Evolutionary conservation across 768 basidiomycete genomes (phyloP).

Genomic region (Stropharia rugosoannulata): DNA sequence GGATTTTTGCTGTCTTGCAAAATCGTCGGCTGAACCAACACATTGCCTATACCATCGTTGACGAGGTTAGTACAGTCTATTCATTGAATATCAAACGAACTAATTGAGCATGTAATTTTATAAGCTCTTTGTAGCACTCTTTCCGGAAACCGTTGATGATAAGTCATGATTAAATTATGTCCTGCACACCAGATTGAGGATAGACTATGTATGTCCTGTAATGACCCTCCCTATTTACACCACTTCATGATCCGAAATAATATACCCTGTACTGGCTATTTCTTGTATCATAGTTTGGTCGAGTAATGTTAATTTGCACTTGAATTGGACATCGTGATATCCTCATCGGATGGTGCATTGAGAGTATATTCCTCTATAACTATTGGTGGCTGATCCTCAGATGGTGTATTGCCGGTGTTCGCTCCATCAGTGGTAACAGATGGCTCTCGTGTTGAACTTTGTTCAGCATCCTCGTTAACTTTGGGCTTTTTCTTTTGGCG

Average conservation of each 20-base stretch:
- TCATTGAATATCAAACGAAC: not conserved
- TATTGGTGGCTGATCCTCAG: not conserved
- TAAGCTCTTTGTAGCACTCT: slow-evolving; percentile 30
- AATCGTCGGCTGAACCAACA: slow-evolving; percentile 95
- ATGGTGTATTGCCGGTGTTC: not conserved
- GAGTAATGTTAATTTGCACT: slow-evolving; percentile 9
- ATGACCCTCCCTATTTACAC: not conserved
- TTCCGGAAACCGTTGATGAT: slow-evolving; percentile 24
- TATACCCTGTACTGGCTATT: slow-evolving; percentile 7
- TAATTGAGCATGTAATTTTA: not conserved
- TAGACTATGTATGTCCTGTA: not conserved
- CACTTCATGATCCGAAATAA: slow-evolving; percentile 6
- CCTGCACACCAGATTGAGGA: not conserved
- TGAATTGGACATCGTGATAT: slow-evolving; percentile 8
- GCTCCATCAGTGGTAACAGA: not conserved
- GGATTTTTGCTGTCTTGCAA: slow-evolving; percentile 92
- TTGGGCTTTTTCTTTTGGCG: slow-evolving; percentile 39
- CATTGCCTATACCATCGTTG: slow-evolving; percentile 82
- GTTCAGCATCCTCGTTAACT: slow-evolving; percentile 10
- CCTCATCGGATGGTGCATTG: not conserved
- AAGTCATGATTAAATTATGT: not conserved
- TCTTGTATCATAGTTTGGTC: slow-evolving; percentile 1
- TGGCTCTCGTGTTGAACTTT: not conserved
- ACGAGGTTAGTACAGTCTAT: slow-evolving; percentile 62
- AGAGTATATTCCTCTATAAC: slow-evolving; percentile 3